Evolutionary conservation across 73 alveolate genomes (phyloP).

Genomic region (Symbiodinium natans): DNA sequence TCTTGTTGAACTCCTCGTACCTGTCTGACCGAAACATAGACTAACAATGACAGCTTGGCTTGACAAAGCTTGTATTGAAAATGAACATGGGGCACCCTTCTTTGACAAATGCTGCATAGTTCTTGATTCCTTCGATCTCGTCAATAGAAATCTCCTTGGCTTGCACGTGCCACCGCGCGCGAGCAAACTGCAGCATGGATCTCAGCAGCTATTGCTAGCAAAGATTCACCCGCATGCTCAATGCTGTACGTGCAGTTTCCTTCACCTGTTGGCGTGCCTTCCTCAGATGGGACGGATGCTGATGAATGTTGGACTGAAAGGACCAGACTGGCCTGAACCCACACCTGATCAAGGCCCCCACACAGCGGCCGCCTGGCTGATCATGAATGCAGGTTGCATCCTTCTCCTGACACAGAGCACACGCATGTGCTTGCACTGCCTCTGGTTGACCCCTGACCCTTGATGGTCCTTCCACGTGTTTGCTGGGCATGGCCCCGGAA

Average conservation of each 20-base stretch:
- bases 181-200: neutral
- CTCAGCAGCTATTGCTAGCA: neutral
- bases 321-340: too few species aligned
- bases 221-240: constrained; percentile 30
- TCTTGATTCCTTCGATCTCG: constrained; percentile 45
- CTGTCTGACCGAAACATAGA: too few species aligned
- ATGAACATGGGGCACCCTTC: constrained; percentile 23
- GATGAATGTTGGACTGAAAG: too few species aligned
- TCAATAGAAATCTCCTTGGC: neutral
- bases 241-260: constrained; percentile 69
- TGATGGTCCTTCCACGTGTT: constrained; percentile 27
- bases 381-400: constrained; percentile 50
- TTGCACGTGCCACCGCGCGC: neutral
- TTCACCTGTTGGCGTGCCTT: constrained; percentile 50
- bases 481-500: constrained; percentile 68
- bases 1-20: constrained; percentile 78
- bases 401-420: constrained; percentile 37
- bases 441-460: neutral
- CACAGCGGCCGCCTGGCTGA: constrained; percentile 89
- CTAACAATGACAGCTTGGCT: too few species aligned
- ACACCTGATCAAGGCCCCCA: too few species aligned
- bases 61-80: too few species aligned
- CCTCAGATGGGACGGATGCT: constrained; percentile 14
- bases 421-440: neutral
- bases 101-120: constrained; percentile 47